Evolutionary conservation across 2,329 filamentous ascomycete genomes (phyloP).

Genomic region (Orbilia quercus): DNA sequence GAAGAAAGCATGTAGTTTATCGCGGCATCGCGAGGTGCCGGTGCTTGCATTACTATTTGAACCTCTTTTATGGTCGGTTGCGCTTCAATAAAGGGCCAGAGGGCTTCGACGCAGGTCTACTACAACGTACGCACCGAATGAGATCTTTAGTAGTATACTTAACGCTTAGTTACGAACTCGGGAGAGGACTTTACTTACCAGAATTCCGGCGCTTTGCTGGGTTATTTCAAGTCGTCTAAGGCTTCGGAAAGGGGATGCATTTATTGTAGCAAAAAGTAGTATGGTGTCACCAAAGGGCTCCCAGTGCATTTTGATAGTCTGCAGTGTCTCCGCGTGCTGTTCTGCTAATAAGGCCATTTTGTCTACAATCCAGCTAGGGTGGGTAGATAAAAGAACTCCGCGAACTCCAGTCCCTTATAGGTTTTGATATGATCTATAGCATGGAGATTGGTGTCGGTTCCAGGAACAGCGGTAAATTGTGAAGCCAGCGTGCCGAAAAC

Average conservation of each 20-base stretch:
- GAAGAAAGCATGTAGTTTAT: too few species aligned
- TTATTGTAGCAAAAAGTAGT: neutral
- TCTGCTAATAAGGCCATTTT: neutral
- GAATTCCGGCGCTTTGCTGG: constrained; percentile 1
- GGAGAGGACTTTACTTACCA: constrained; percentile 16
- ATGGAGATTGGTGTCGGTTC: neutral
- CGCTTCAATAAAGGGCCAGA: constrained; percentile 11
- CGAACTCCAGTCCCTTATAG: constrained; percentile 14
- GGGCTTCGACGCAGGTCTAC: constrained; percentile 2
- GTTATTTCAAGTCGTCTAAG: constrained; percentile 26
- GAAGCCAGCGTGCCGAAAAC: constrained; percentile 7
- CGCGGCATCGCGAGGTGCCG: too few species aligned
- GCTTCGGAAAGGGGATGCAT: neutral
- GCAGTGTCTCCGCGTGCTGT: constrained; percentile 8
- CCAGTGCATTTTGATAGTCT: constrained; percentile 11
- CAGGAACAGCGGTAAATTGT: too few species aligned
- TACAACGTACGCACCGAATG: neutral
- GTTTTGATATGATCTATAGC: constrained; percentile 9
- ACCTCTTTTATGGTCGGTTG: constrained; percentile 33
- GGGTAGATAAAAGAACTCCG: constrained; percentile 9
- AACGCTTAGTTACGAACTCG: neutral
- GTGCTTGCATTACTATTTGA: constrained; percentile 18
- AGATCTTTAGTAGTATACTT: too few species aligned
- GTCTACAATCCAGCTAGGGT: neutral
- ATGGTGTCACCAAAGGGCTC: neutral